A percentile compares a stretch with the other conserved stretches of the same genome.
Conservation (phyloP, 345 rosid species). For the Linum lewisii region DNA sequence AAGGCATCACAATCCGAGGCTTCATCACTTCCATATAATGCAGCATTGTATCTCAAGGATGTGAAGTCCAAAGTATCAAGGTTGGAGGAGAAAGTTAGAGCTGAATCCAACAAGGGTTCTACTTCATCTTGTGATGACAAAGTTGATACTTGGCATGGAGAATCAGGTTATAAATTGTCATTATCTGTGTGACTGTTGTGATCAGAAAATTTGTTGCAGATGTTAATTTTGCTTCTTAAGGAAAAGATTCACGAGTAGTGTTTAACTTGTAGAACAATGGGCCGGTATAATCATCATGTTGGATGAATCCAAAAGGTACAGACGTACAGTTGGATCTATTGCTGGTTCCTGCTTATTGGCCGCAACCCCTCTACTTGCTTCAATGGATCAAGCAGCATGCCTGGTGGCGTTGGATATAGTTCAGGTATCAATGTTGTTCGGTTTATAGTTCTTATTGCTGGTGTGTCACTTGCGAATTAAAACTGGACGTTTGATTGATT, state of each 20-base stretch:
- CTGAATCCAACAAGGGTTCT: conserved; percentile 21
- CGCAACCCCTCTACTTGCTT: conserved; percentile 70
- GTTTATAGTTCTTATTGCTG: conserved; percentile 1
- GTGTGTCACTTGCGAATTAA: background rate
- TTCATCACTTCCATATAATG: conserved; percentile 38
- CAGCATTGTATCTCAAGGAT: conserved; percentile 34
- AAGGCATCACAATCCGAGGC: conserved; percentile 76
- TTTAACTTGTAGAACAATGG: conserved; percentile 43
- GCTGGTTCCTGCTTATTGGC: conserved; percentile 68
- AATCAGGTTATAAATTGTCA: conserved; percentile 23
- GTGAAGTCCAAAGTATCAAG: conserved; percentile 39
- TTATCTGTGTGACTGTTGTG: background rate
- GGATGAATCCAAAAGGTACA: conserved; percentile 61
- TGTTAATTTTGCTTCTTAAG: background rate
- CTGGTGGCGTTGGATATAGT: conserved; percentile 70
- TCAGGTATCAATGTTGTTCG: conserved; percentile 43
- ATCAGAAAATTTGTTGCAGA: background rate
- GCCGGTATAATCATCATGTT: conserved; percentile 45
- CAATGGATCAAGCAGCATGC: conserved; percentile 54
- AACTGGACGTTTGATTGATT: too few species aligned
- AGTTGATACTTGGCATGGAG: conserved; percentile 7
- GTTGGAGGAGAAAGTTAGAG: conserved; percentile 17
- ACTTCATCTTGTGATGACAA: conserved; percentile 17
- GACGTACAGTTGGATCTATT: conserved; percentile 76
- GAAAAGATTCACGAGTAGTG: background rate